phyloP scores from a whole-genome alignment of 1,284 basidiomycete genomes.

The Wolfiporia cocos region DNA sequence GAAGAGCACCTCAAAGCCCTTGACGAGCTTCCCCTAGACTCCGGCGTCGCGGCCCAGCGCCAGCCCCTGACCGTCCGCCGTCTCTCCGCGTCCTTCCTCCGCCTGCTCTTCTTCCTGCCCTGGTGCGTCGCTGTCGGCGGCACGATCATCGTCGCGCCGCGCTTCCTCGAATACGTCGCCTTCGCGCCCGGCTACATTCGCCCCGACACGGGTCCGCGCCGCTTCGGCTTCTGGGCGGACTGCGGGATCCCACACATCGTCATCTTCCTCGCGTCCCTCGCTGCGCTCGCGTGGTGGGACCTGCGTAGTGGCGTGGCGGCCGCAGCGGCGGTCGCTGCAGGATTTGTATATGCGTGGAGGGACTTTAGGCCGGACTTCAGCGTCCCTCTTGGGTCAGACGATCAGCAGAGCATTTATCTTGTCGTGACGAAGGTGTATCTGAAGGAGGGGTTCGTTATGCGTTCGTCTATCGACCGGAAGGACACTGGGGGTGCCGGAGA shows the following conservation, averaged over 20 bases:
- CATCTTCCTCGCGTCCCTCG: constrained; percentile 32
- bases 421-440: constrained; percentile 7
- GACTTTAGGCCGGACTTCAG: constrained; percentile 27
- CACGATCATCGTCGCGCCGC: constrained; percentile 34
- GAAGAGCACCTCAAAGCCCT: too few relatives aligned
- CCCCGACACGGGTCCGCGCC: constrained; percentile 30
- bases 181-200: constrained; percentile 33
- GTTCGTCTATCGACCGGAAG: too few relatives aligned
- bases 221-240: constrained; percentile 40
- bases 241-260: constrained; percentile 34
- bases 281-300: constrained; percentile 23
- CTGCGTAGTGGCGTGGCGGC: constrained; percentile 22
- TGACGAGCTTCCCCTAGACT: too few relatives aligned
- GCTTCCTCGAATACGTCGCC: constrained; percentile 30
- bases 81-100: background rate
- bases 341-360: constrained; percentile 33
- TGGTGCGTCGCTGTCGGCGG: constrained; percentile 44
- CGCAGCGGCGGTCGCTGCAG: constrained; percentile 22
- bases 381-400: constrained; percentile 36
- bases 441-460: constrained; percentile 3
- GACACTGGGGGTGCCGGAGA: too few relatives aligned
- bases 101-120: constrained; percentile 33
- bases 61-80: too few relatives aligned
- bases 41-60: too few relatives aligned
- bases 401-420: constrained; percentile 39